These are phyloP conservation scores for Rhizophora apiculata DNA, from an alignment of 345 rosid genomes.

Conservation along the genomic window DNA sequence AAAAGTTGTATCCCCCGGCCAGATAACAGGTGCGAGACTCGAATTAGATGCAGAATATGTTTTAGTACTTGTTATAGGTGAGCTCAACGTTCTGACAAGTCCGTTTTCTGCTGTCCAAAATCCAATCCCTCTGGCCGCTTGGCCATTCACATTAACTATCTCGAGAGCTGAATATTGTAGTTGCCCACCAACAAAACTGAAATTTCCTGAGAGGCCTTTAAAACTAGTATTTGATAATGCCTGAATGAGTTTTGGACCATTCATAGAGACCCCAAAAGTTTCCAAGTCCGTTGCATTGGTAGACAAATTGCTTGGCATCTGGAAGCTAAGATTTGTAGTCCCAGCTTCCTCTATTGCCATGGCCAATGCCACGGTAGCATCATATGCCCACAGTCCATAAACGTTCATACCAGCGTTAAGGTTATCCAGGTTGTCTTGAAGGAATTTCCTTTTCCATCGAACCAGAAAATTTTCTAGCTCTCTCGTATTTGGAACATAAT, in stretches of 20 bases:
- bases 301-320: constrained; percentile 7
- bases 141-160: too few relatives aligned
- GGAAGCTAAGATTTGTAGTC: background rate
- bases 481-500: constrained; percentile 21
- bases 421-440: constrained; percentile 12
- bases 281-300: constrained; percentile 10
- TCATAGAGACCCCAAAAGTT: constrained; percentile 17
- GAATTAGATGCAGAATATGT: too few relatives aligned
- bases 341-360: constrained; percentile 32
- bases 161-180: too few relatives aligned
- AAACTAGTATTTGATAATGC: constrained; percentile 20
- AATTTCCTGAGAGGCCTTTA: constrained; percentile 37
- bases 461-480: constrained; percentile 15
- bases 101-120: too few relatives aligned
- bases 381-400: constrained; percentile 42
- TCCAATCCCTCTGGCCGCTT: too few relatives aligned
- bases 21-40: too few relatives aligned
- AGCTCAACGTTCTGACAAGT: too few relatives aligned
- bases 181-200: constrained; percentile 3
- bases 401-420: constrained; percentile 11
- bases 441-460: constrained; percentile 33
- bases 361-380: constrained; percentile 40
- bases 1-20: too few relatives aligned
- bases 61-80: too few relatives aligned
- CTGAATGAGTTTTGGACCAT: constrained; percentile 24